A percentile compares a stretch with the other conserved stretches of the same genome.
These are phyloP conservation scores for Nematodospora valgi DNA, from an alignment of 805 yeast species.

Conservation along the genomic window DNA sequence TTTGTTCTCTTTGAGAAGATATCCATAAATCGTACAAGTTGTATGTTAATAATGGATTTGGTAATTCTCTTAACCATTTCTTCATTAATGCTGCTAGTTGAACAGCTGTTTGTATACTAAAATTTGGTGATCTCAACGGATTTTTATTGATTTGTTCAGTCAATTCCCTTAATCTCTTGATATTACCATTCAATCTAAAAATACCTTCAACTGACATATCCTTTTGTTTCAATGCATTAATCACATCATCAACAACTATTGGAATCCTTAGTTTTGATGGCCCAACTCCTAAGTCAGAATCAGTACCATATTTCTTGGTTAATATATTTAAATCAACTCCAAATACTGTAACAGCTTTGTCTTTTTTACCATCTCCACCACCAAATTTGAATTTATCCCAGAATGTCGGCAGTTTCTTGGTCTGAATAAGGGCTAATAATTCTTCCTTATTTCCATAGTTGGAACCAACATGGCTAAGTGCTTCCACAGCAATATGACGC, in stretches of 20 bases:
- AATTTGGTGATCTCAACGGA: constrained; percentile 69
- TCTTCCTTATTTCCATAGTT: constrained; percentile 30
- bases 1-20: constrained; percentile 53
- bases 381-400: constrained; percentile 53
- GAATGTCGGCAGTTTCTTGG: constrained; percentile 43
- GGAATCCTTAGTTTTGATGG: constrained; percentile 81
- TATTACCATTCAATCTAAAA: constrained; percentile 94
- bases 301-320: constrained; percentile 72
- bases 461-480: constrained; percentile 34
- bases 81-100: constrained; percentile 92
- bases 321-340: constrained; percentile 72
- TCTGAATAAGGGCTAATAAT: constrained; percentile 39
- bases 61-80: constrained; percentile 87
- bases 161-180: constrained; percentile 71
- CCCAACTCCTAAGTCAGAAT: constrained; percentile 81
- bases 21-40: constrained; percentile 78
- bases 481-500: constrained; percentile 57
- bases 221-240: constrained; percentile 78
- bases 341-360: constrained; percentile 50
- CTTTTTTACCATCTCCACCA: constrained; percentile 21
- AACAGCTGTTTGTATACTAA: constrained; percentile 75
- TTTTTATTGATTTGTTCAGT: constrained; percentile 68
- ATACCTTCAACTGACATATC: constrained; percentile 96
- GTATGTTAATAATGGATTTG: constrained; percentile 83
- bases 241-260: constrained; percentile 78